Base-by-base conservation (phyloP, 1,284 basidiomycete genomes). In the Cryptococcus deneoformans region DNA sequence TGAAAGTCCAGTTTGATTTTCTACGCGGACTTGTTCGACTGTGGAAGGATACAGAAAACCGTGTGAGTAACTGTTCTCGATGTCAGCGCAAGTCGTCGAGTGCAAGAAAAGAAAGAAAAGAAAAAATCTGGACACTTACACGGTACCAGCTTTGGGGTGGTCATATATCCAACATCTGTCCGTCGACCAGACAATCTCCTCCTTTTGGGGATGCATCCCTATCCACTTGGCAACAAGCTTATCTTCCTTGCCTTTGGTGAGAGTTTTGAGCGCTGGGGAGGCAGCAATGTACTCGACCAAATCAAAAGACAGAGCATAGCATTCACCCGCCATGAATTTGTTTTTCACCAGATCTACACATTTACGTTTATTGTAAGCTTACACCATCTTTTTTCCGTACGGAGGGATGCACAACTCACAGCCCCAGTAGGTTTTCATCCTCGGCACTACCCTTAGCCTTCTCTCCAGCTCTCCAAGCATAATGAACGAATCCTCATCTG, bases 131-230 rank as follows among this genome's bases (percentile, higher is more conserved):
- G n/a, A 50, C 20, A 80, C 88, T 70, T 81, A 91, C 85, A 93
- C 90, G 20, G 94, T 97, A 49, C 89, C 87, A 2, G 89, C 86
- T 53, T 92, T 88, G 0, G 95, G 95, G 77, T 97, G 94, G 76
- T 99, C 95, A 77, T 99, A 97, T 64, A 99, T 92, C 91, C 92
- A 97, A 77, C 95, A 98, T 36, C 87, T 85, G 73, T 99, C 95
- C 66, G 90, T 88, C 36, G 84, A 83, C 92, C 92, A 98, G 53
- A 91, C 84, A 42, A 99, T 85, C 63, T 87, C 83, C 39, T 83
- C 79, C 10, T 87, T 85, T 20, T 20, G 20, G 20, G 20, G 20
- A 78, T 98, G 94, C 57, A 87, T 73, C 39, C 84, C 83, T 84
- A 99, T 92, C 96, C 95, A 99, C 66, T 87, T 88, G 3, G 93